Base-by-base conservation (phyloP, 2,329 filamentous ascomycete species). In the Fusarium cicatricum region DNA sequence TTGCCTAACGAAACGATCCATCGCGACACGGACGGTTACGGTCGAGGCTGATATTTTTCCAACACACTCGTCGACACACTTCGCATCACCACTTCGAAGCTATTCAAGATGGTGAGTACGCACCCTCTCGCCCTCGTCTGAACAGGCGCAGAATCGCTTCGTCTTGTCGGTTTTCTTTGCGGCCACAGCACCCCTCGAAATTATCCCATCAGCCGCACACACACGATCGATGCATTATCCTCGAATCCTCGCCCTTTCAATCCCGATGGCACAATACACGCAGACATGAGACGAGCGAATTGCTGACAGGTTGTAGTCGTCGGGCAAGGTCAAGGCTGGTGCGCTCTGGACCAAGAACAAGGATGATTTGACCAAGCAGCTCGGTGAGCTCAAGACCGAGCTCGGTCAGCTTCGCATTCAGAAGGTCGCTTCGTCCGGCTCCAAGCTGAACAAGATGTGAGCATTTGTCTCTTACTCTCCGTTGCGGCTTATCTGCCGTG, bases 341-440 rank as follows among this genome's bases (percentile, higher is more conserved):
- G 87, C 91, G 84, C 92, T 99, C 82, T 98, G 95, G 95, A 88
- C 87, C 85, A 99, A 99, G 92, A 93, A 87, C 90, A 98, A 98
- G 90, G 92, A 97, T 77, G 96, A 99, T 75, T 87, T 99, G 81
- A 87, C 87, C 78, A 96, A 95, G 87, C 92, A 96, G 82, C 89
- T 97, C 77, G 88, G 88, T 74, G 92, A 97, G 82, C 85, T 97
- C 78, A 97, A 97, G 91, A 88, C 89, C 68, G 96, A 99, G 86
- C 89, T 99, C 72, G 91, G 92, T 77, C 90, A 94, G 84, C 88
- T 99, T 76, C 90, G 95, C 79, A 96, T 96, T 78, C 94, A 97
- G 85, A 98, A 99, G 90, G 93, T 99, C 78, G 86, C 92, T 76
- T 96, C 94, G 74, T 92, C 92, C 72, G 89, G 91, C 76, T 90